Evolutionary conservation across 768 basidiomycete species (phyloP), one percentile per base, ranked within the genome.

Genomic region (Termitomyces eurrhizus): DNA sequence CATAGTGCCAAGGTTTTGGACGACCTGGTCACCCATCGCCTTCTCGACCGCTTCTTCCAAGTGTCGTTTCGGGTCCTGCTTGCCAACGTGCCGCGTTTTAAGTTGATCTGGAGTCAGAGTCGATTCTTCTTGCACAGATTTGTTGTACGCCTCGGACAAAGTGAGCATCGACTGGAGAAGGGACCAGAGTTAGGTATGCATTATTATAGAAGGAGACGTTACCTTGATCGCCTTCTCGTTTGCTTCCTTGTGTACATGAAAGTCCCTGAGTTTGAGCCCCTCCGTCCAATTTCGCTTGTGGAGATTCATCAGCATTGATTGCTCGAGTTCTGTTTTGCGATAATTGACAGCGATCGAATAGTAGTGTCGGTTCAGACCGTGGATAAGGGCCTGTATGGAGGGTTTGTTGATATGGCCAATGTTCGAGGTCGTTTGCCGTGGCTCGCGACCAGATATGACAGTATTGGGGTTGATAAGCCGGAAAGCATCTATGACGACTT

Each of bases 211-310:
- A 16, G 53, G 18, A 56, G 35, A 65, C 83, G 62, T 4, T 70
- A 95, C 96, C 86, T 97, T 95, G 79, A 99, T 94, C 35, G 92
- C 89, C 69, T 87, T 88, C 77, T 98, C 95, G 68, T 98, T 98
- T 35, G 77, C 77, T 73, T 92, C 86, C 70, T 95, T 93, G 74
- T 95, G 92, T 57, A 82, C 75, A 74, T 90, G 83, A 75, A 98
- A 98, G 75, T 98, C 95, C 45, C 87, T 83, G 69, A 99, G 74
- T 72, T 91, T 93, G 65, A 99, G 77, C 1, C 96, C 97, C 73
- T 98, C 95, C 2, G 97, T 98, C 97, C 97, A 99, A 70, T 97
- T 96, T 68, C 94, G 83, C 75, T 98, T 98, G 80, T 99, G 97
- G 67, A 99, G 77, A 73, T 98, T 99, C 90, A 98, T 93, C 66